Evolutionary conservation across 768 basidiomycete genomes (phyloP).

Genomic region (Lactarius hengduanensis): DNA sequence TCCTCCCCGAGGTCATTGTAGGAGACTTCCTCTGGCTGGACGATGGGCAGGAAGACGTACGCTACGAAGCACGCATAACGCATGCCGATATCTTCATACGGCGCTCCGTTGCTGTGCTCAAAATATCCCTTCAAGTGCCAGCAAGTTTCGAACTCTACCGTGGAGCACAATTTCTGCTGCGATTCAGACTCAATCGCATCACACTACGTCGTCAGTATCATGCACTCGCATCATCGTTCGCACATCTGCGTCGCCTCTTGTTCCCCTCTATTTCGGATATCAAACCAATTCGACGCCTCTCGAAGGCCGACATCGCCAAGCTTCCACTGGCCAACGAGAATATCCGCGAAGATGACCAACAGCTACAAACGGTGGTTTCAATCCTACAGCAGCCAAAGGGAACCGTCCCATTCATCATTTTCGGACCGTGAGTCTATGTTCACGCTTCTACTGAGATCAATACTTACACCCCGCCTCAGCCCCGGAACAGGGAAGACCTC

Average conservation of each 20-base stretch:
- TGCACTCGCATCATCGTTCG: slow-evolving; percentile 25
- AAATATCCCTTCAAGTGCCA: slow-evolving; percentile 50
- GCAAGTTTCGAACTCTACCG: slow-evolving; percentile 42
- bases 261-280: slow-evolving; percentile 46
- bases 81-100: neutral
- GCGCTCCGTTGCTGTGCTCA: slow-evolving; percentile 36
- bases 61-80: slow-evolving; percentile 24
- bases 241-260: slow-evolving; percentile 45
- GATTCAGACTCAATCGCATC: slow-evolving; percentile 54
- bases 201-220: slow-evolving; percentile 52
- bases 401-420: slow-evolving; percentile 54
- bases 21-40: slow-evolving; percentile 25
- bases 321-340: slow-evolving; percentile 29
- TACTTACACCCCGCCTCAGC: slow-evolving; percentile 33
- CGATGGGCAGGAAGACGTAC: slow-evolving; percentile 16
- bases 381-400: slow-evolving; percentile 47
- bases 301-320: slow-evolving; percentile 14
- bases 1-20: slow-evolving; percentile 17
- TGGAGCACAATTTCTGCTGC: slow-evolving; percentile 43
- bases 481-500: slow-evolving; percentile 70
- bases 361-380: slow-evolving; percentile 49
- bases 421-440: slow-evolving; percentile 55
- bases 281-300: slow-evolving; percentile 22
- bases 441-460: neutral
- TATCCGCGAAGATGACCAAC: slow-evolving; percentile 46